Evolutionary conservation across 371 early-diverging fungal species (phyloP), one percentile per base, ranked within the genome.

Genomic region (Mortierella sp.): DNA sequence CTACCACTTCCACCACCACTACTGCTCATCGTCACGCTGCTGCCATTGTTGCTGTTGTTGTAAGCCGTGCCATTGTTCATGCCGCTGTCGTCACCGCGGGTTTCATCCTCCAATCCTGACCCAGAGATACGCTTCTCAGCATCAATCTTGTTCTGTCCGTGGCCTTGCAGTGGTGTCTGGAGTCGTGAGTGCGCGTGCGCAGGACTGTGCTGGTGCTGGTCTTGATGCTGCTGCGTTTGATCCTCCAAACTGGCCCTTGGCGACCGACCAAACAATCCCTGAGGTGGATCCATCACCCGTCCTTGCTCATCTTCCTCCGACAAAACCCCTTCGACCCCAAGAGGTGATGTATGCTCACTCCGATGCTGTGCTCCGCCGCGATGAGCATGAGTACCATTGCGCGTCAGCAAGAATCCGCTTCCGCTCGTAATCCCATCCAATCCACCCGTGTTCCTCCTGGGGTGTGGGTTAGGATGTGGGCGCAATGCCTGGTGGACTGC

Each of bases 81-180:
- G 35, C 70, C 32, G 41, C n/a, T 46, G 24, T 41, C 43, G 70
- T 2, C 49, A 76, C 73, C 32, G 74, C 21, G 16, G 74, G 29
- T 29, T 11, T 32, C 32, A 14, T 32, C 16, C 14, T 60, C 60
- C 7, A n/a, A 72, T 41, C 51, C 55, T 14, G 73, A 74, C 16
- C 41, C 58, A 49, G 77, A 77, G 1, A 38, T 48, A 8, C 51
- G 76, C 63, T 71, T 81, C 71, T 81, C 82, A 1, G 76, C 82
- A 44, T 81, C 82, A 74, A 81, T 71, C 75, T 74, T 81, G 77
- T 81, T 81, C 18, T 81, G 63, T 3, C 81, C 81, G 49, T 77
- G 76, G 38, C 71, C 76, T 65, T 74, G 82, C 65, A 65, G 32
- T 8, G 65, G 35, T 38, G 65, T 2, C 29, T 77, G 82, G 46